These are phyloP conservation scores for Dicorynia guianensis DNA, from an alignment of 306 rosid genomes.

Conservation along the genomic window DNA sequence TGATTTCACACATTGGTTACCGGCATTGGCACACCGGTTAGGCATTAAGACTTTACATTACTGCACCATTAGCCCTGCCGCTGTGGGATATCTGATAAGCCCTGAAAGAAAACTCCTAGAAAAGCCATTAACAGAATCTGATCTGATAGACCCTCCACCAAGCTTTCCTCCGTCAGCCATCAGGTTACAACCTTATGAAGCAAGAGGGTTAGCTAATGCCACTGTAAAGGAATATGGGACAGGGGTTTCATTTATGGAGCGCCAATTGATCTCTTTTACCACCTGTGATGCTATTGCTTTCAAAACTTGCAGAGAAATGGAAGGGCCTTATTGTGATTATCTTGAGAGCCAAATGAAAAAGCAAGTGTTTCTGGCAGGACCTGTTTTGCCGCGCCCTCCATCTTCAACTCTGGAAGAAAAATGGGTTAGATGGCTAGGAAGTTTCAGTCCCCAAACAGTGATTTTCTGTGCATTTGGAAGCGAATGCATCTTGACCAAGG, in stretches of 20 bases:
- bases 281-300: conserved; percentile 60
- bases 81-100: conserved; percentile 47
- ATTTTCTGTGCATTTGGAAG: conserved; percentile 75
- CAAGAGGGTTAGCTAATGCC: conserved; percentile 14
- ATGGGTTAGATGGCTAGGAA: conserved; percentile 62
- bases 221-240: conserved; percentile 37
- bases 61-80: conserved; percentile 50
- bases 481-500: conserved; percentile 51
- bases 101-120: conserved; percentile 50
- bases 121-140: conserved; percentile 31
- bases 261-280: conserved; percentile 33
- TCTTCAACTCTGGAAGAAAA: conserved; percentile 46
- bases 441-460: conserved; percentile 52
- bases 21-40: conserved; percentile 46
- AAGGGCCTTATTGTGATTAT: conserved; percentile 60
- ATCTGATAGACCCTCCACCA: conserved; percentile 49
- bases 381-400: conserved; percentile 50
- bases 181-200: conserved; percentile 53
- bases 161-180: conserved; percentile 57
- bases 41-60: conserved; percentile 56
- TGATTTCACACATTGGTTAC: conserved; percentile 70
- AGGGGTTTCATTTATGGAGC: conserved; percentile 42
- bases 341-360: conserved; percentile 51
- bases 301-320: conserved; percentile 66
- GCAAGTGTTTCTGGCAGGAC: conserved; percentile 64